These are phyloP conservation scores for Boletus insuetus DNA, from an alignment of 768 basidiomycete species.

Conservation along the genomic window DNA sequence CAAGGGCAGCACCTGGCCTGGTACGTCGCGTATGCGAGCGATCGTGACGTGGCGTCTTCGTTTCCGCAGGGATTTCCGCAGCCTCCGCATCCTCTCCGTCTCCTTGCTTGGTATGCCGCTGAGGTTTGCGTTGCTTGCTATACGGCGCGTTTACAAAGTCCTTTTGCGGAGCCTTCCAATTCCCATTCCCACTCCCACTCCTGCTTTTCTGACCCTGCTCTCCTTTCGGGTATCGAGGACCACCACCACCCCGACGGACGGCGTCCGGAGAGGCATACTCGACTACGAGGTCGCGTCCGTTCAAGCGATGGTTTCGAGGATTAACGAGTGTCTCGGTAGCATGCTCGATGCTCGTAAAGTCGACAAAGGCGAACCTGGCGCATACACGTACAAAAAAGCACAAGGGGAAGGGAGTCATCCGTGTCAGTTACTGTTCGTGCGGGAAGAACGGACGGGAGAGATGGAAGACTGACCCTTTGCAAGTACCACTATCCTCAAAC, in stretches of 20 bases:
- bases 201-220: constrained; percentile 19
- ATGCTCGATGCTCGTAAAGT: constrained; percentile 75
- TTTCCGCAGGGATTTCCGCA: background rate
- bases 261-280: constrained; percentile 90
- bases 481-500: constrained; percentile 91
- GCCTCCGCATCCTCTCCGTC: constrained; percentile 1
- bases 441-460: constrained; percentile 25
- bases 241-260: constrained; percentile 71
- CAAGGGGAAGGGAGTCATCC: background rate
- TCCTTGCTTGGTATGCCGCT: constrained; percentile 1
- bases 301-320: constrained; percentile 76
- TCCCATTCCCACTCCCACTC: constrained; percentile 11
- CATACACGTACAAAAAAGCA: background rate
- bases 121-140: constrained; percentile 3
- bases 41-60: constrained; percentile 1
- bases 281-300: constrained; percentile 82
- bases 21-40: constrained; percentile 40
- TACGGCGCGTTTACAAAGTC: background rate
- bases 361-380: constrained; percentile 87
- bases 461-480: constrained; percentile 74
- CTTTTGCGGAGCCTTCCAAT: constrained; percentile 8
- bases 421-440: background rate
- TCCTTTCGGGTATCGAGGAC: constrained; percentile 21
- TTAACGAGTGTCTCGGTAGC: constrained; percentile 84
- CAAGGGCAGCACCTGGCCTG: constrained; percentile 78